Evolutionary conservation across 2,329 filamentous ascomycete genomes (phyloP), one percentile per base, ranked within the genome.

Genomic region (Teratosphaeria destructans): DNA sequence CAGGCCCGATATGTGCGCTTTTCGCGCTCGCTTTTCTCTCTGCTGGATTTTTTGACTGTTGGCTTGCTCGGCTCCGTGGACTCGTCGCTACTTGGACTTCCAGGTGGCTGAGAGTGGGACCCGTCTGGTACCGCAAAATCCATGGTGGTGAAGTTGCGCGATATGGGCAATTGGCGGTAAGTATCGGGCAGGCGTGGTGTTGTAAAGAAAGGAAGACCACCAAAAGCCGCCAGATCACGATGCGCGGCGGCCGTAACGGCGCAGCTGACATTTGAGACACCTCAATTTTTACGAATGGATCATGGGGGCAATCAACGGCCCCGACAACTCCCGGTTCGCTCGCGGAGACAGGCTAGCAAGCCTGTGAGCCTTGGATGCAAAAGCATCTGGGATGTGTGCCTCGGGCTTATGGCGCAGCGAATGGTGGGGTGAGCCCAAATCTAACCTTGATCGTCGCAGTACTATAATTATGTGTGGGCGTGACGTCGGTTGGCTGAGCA

Each of bases 1-100:
- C 69, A 71, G 7, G 69, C 69, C 11, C 69, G 59, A 62, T 71
- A 71, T 11, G 69, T 71, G 23, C 69, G 64, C 60, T 71, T 71
- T 43, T 71, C 69, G 14, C 68, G 67, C 61, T 71, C 67, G 49
- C 54, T 61, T 19, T 59, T 59, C 12, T 57, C 58, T 37, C 54
- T 47, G 29, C 39, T 56, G 8, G 64, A 65, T 57, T 64, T 32
- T 19, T 53, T 61, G 43, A 49, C 19, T 53, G 26, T 32, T 54
- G 58, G 57, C 35, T 49, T 49, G 43, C 43, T 49, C 43, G 34
- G 34, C n/a, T 54, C 27, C 10, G 19, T 54, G 23, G 53, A 32
- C 53, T 32, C 27, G 16, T 32, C 27, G 26, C 53, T 37, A 34
- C 34, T 37, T 54, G 53, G 53, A 19, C 53, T 54, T 16, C 53